Percentiles rank a stretch among this genome's conserved stretches.
Evolutionary conservation across 148 eudicot species (phyloP).

Genomic region (Rhododendron williamsianum): DNA sequence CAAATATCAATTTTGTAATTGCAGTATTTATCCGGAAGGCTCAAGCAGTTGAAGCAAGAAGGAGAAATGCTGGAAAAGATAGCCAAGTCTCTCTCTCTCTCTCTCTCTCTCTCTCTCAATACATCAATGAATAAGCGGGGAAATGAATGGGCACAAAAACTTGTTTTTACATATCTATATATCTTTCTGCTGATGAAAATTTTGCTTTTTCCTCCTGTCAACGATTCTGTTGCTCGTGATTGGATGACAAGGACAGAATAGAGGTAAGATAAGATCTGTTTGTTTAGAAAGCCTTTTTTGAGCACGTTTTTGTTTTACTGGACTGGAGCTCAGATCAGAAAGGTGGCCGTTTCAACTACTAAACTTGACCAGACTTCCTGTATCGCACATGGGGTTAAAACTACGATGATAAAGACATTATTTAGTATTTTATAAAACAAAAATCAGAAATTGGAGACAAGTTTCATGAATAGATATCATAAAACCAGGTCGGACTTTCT

Average conservation of each 20-base stretch:
- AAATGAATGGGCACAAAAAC: not conserved
- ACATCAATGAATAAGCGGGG: not conserved
- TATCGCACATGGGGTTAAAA: not conserved
- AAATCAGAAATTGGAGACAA: not conserved
- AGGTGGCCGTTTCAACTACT: not conserved
- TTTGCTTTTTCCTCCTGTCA: not conserved
- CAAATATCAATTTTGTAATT: not conserved
- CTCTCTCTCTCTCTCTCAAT: not conserved
- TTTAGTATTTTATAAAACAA: too few species aligned
- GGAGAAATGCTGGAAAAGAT: slow-evolving; percentile 32
- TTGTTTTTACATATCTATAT: not conserved
- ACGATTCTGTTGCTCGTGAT: slow-evolving; percentile 7
- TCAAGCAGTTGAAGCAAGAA: slow-evolving; percentile 27
- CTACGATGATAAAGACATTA: not conserved
- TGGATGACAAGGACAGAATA: slow-evolving; percentile 13
- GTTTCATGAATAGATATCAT: not conserved
- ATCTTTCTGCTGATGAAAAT: not conserved
- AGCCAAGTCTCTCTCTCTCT: slow-evolving; percentile 16
- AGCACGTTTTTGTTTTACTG: not conserved
- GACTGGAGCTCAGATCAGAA: slow-evolving; percentile 1
- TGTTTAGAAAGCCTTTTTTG: not conserved
- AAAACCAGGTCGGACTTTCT: not conserved
- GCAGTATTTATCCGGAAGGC: slow-evolving; percentile 18
- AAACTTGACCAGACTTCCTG: not conserved
- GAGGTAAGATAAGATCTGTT: slow-evolving; percentile 14